Percentiles rank a stretch among this genome's conserved stretches.
phyloP scores from a whole-genome alignment of 352 stramenopile genomes.

The Achlya hypogyna region DNA sequence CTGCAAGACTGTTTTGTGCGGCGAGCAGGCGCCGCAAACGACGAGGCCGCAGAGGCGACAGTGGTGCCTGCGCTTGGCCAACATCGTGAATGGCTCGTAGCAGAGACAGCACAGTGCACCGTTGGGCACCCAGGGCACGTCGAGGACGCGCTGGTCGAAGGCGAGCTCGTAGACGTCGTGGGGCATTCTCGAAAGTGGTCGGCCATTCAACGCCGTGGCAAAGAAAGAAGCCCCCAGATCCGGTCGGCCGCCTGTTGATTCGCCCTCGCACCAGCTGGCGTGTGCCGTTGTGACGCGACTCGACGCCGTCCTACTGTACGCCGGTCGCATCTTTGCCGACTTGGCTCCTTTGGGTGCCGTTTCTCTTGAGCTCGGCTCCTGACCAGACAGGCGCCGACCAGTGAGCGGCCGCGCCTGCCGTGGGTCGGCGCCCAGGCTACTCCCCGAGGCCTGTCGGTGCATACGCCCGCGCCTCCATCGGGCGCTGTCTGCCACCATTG shows the following conservation, averaged over 20 bases:
- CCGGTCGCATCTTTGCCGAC: not conserved
- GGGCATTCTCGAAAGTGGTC: not conserved
- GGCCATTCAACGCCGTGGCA: not conserved
- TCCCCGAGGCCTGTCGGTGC: no score
- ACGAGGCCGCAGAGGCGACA: constrained; percentile 16
- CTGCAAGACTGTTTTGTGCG: not conserved
- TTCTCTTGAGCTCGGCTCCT: no score
- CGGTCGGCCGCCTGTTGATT: not conserved
- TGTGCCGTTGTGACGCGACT: not conserved
- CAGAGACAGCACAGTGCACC: constrained; percentile 2
- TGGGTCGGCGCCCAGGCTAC: no score
- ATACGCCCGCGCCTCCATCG: no score
- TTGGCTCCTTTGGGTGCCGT: not conserved
- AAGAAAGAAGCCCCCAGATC: constrained; percentile 2
- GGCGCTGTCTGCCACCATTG: no score
- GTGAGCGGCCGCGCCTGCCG: no score
- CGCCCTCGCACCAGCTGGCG: not conserved
- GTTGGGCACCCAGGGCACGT: constrained; percentile 15
- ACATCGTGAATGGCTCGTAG: constrained; percentile 5
- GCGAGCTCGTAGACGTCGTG: constrained; percentile 16
- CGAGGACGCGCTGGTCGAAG: not conserved
- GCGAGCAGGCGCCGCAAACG: constrained; percentile 13
- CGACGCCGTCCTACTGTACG: not conserved
- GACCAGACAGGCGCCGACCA: no score
- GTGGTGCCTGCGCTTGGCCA: constrained; percentile 10